Evolutionary conservation across 306 rosid genomes (phyloP).

Genomic region (Cucumis melo): DNA sequence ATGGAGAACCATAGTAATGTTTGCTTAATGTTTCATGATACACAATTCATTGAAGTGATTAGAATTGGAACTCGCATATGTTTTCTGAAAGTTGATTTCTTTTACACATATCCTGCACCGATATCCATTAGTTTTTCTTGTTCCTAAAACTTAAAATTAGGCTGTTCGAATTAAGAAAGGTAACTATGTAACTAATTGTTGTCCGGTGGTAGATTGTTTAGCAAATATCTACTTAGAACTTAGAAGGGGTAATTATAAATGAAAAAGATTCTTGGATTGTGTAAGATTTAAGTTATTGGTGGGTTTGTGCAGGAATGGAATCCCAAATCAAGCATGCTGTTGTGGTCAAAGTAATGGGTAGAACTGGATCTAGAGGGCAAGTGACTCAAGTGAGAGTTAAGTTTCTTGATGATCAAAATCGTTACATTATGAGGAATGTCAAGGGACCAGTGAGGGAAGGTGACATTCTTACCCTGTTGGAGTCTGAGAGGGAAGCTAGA

Average conservation of each 20-base stretch:
- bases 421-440: slow-evolving; percentile 13
- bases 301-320: slow-evolving; percentile 1
- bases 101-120: not conserved
- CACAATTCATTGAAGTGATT: not conserved
- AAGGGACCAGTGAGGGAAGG: slow-evolving; percentile 19
- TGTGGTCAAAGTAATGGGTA: slow-evolving; percentile 12
- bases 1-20: not conserved
- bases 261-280: not conserved
- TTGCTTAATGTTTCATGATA: not conserved
- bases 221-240: not conserved
- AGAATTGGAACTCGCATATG: not conserved
- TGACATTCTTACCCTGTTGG: slow-evolving; percentile 10
- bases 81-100: not conserved
- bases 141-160: not conserved
- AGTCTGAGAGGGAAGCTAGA: slow-evolving; percentile 16
- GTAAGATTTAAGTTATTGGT: not conserved
- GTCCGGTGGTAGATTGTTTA: not conserved
- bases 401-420: slow-evolving; percentile 14
- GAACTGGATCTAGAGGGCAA: slow-evolving; percentile 15
- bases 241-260: not conserved
- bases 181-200: not conserved
- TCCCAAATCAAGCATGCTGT: slow-evolving; percentile 10
- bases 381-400: slow-evolving; percentile 16
- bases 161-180: not conserved
- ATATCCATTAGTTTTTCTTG: not conserved